These are phyloP conservation scores for Stachybotrys elegans DNA, from an alignment of 2,329 filamentous ascomycete species.

Conservation along the genomic window DNA sequence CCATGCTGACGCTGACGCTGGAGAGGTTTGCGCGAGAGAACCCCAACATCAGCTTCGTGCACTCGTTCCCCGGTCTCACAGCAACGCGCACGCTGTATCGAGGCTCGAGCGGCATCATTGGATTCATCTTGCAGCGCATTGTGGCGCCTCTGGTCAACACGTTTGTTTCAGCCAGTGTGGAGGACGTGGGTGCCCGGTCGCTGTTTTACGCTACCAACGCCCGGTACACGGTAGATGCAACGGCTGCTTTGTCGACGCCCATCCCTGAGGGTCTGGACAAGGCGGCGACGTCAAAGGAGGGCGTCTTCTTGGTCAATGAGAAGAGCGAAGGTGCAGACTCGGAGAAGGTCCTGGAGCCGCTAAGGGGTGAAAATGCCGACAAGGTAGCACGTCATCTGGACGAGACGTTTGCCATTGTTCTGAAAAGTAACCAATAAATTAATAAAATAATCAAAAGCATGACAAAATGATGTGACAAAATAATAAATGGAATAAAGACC, in stretches of 20 bases:
- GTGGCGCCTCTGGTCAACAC: slow-evolving; percentile 9
- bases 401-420: too few species aligned
- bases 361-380: too few species aligned
- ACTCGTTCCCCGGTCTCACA: slow-evolving; percentile 26
- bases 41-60: slow-evolving; percentile 31
- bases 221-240: slow-evolving; percentile 9
- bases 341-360: slow-evolving; percentile 9
- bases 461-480: too few species aligned
- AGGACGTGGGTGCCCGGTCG: slow-evolving; percentile 14
- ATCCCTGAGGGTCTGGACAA: slow-evolving; percentile 3
- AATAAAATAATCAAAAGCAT: too few species aligned
- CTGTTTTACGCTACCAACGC: slow-evolving; percentile 18
- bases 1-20: slow-evolving; percentile 41
- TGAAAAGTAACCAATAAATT: too few species aligned
- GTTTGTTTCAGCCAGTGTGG: slow-evolving; percentile 8
- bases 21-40: slow-evolving; percentile 42
- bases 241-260: neutral
- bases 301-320: slow-evolving; percentile 9
- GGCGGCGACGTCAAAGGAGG: slow-evolving; percentile 1
- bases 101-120: slow-evolving; percentile 12
- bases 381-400: too few species aligned
- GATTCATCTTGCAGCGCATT: slow-evolving; percentile 11
- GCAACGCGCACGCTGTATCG: slow-evolving; percentile 13
- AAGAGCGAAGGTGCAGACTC: slow-evolving; percentile 13
- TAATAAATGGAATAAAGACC: too few species aligned